Conservation (phyloP, 139 green algal genomes). For the Chloropicon primus region DNA sequence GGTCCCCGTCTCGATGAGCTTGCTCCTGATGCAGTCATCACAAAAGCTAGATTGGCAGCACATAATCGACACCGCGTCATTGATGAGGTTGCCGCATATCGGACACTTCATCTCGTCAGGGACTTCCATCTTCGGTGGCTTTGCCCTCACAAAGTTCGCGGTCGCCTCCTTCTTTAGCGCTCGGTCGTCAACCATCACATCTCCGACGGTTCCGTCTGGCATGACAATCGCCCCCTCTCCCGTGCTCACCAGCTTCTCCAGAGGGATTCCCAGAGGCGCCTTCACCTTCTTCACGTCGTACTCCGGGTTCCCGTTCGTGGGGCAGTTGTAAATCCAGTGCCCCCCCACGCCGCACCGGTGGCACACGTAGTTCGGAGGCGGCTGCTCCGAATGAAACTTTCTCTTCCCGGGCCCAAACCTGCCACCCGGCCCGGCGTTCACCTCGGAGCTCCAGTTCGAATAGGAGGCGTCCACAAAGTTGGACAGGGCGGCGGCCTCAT, state of each 20-base stretch:
- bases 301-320: constrained; percentile 39
- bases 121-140: neutral
- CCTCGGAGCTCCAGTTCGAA: neutral
- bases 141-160: neutral
- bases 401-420: constrained; percentile 1
- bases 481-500: neutral
- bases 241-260: constrained; percentile 28
- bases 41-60: constrained; percentile 29
- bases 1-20: constrained; percentile 15
- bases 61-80: constrained; percentile 27
- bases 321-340: constrained; percentile 56
- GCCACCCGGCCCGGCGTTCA: neutral
- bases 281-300: constrained; percentile 39
- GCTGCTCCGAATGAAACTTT: constrained; percentile 5
- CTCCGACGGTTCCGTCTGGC: constrained; percentile 32
- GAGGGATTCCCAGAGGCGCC: constrained; percentile 44
- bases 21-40: constrained; percentile 23
- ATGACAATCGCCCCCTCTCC: constrained; percentile 43
- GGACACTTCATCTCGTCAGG: constrained; percentile 20
- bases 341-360: constrained; percentile 30
- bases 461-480: neutral
- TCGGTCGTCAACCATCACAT: constrained; percentile 13
- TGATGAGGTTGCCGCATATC: constrained; percentile 20
- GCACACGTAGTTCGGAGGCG: constrained; percentile 27
- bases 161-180: neutral